Evolutionary conservation across 768 basidiomycete species (phyloP).

Genomic region (Termitomyces sp.): DNA sequence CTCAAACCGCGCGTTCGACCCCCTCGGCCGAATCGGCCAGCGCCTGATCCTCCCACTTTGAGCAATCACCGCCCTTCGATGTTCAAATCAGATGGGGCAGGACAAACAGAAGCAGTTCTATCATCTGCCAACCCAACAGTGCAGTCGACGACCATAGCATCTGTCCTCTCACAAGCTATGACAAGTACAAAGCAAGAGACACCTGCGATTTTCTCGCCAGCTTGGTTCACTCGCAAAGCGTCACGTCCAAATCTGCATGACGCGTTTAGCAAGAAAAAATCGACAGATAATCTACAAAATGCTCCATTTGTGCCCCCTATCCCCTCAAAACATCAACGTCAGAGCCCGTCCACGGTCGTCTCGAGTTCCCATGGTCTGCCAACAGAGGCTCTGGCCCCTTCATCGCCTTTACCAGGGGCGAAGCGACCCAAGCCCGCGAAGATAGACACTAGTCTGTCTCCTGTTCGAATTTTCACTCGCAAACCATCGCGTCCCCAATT

Average conservation of each 20-base stretch:
- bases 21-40: neutral
- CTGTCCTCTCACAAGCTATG: neutral
- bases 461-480: slow-evolving; percentile 6
- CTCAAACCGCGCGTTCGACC: neutral
- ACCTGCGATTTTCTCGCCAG: neutral
- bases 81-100: neutral
- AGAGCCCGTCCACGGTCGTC: slow-evolving; percentile 3
- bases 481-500: slow-evolving; percentile 8
- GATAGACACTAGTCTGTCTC: slow-evolving; percentile 4
- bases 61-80: neutral
- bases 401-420: neutral
- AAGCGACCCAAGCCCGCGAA: slow-evolving; percentile 3
- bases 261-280: neutral
- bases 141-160: neutral
- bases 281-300: neutral
- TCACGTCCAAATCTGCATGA: slow-evolving; percentile 7
- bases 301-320: neutral
- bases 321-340: slow-evolving; percentile 1
- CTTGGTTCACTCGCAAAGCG: slow-evolving; percentile 8
- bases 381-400: neutral
- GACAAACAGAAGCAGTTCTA: neutral
- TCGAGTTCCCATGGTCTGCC: neutral
- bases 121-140: neutral
- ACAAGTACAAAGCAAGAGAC: neutral
- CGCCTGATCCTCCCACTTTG: neutral